A percentile compares a stretch with the other conserved stretches of the same genome.
These are phyloP conservation scores for Fusarium bulbicola DNA, from an alignment of 2,329 filamentous ascomycete species.

Conservation along the genomic window DNA sequence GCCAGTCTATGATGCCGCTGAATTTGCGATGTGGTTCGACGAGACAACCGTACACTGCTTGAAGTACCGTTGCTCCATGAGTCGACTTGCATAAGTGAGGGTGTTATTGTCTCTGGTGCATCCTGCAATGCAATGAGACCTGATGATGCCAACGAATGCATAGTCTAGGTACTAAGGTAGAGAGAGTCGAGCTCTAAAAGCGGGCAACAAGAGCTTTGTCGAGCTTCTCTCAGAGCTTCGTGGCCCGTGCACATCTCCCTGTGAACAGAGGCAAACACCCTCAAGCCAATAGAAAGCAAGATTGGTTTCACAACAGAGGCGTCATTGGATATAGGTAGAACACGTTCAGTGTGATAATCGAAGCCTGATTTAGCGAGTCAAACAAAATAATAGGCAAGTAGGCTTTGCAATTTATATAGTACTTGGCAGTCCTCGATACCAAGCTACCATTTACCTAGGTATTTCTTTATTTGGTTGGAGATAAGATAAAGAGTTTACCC, in stretches of 20 bases:
- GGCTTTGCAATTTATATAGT: too few species aligned
- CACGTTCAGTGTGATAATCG: background rate
- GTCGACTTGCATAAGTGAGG: background rate
- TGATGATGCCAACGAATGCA: background rate
- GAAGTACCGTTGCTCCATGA: background rate
- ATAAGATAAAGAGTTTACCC: background rate
- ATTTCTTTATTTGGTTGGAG: background rate
- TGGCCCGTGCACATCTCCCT: slow-evolving; percentile 41
- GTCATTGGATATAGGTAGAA: background rate
- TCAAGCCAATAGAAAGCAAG: background rate
- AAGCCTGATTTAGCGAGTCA: background rate
- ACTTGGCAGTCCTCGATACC: background rate
- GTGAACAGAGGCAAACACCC: slow-evolving; percentile 25
- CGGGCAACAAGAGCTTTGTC: background rate
- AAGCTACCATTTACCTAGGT: background rate
- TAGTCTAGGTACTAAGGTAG: background rate
- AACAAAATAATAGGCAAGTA: background rate
- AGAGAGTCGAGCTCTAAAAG: background rate
- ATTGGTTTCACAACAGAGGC: background rate
- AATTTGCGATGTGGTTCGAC: background rate
- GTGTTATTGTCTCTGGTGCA: background rate
- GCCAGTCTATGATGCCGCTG: background rate
- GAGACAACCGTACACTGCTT: background rate
- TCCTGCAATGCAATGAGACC: slow-evolving; percentile 1
- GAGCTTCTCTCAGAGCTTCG: background rate